Conservation (phyloP, 768 basidiomycete genomes). For the Sporobolomyces pararoseus region DNA sequence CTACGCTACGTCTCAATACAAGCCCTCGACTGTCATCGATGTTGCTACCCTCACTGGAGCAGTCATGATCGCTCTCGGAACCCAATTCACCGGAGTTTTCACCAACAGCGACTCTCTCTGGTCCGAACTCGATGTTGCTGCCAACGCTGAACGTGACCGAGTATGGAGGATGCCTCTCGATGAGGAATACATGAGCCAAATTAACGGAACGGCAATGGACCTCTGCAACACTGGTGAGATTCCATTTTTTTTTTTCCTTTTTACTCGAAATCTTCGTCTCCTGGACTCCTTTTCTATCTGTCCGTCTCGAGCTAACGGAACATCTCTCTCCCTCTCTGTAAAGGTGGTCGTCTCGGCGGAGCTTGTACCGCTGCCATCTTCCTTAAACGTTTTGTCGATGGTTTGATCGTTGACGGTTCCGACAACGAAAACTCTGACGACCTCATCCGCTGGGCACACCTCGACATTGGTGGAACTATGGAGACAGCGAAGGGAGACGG, state of each 20-base stretch:
- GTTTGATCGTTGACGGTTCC: slow-evolving; percentile 58
- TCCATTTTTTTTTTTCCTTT: background rate
- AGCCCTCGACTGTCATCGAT: slow-evolving; percentile 76
- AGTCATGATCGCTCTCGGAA: slow-evolving; percentile 68
- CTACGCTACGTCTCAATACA: slow-evolving; percentile 71
- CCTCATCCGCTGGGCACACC: slow-evolving; percentile 73
- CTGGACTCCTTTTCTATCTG: too few relatives aligned
- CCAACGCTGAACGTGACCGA: slow-evolving; percentile 50
- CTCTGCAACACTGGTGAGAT: slow-evolving; percentile 59
- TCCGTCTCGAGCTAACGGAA: background rate
- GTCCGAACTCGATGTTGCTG: slow-evolving; percentile 64
- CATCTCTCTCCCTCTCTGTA: slow-evolving; percentile 54
- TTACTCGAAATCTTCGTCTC: too few relatives aligned
- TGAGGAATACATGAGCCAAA: slow-evolving; percentile 73
- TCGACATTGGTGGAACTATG: slow-evolving; percentile 63
- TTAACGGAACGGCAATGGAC: slow-evolving; percentile 57
- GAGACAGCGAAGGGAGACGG: slow-evolving; percentile 29
- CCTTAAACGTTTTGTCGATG: slow-evolving; percentile 57
- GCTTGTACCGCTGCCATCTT: slow-evolving; percentile 79
- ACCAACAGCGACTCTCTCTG: slow-evolving; percentile 63
- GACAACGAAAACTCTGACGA: slow-evolving; percentile 57
- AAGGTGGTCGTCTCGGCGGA: slow-evolving; percentile 65
- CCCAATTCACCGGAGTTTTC: slow-evolving; percentile 70
- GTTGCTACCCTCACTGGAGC: slow-evolving; percentile 83
- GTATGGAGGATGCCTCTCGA: slow-evolving; percentile 90